Percentiles rank a stretch among this genome's conserved stretches.
Conservation (phyloP, 1,139 yeast genomes). For the Hyphopichia pseudoburtonii region DNA sequence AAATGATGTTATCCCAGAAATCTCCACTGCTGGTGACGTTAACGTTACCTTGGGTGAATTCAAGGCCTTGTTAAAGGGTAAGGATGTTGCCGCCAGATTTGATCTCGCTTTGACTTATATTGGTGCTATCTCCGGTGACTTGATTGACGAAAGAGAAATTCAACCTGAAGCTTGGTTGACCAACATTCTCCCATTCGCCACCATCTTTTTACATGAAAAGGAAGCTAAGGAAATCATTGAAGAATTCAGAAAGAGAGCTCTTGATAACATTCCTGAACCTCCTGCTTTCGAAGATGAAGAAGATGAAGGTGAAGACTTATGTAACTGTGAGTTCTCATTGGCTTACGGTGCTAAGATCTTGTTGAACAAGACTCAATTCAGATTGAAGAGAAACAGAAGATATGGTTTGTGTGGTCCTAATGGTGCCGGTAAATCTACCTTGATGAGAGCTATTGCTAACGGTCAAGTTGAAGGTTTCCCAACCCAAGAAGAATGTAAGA, state of each 20-base stretch:
- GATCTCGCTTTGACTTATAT: conserved; percentile 73
- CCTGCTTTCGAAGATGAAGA: conserved; percentile 98
- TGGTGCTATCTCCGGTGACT: conserved; percentile 97
- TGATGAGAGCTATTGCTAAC: conserved; percentile 99
- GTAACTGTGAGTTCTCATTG: conserved; percentile 99
- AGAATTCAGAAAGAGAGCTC: conserved; percentile 92
- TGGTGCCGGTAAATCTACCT: conserved; percentile 99
- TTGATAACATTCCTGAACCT: conserved; percentile 96
- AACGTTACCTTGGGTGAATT: conserved; percentile 82
- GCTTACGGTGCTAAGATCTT: conserved; percentile 99
- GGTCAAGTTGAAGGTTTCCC: conserved; percentile 99
- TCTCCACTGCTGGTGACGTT: conserved; percentile 97
- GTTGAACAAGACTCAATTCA: conserved; percentile 98
- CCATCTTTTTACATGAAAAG: conserved; percentile 91
- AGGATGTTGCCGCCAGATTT: conserved; percentile 78
- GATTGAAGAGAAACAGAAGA: conserved; percentile 99
- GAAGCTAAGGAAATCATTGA: conserved; percentile 90
- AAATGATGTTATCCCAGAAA: conserved; percentile 89
- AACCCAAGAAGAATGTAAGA: conserved; percentile 95
- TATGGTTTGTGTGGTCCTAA: conserved; percentile 99
- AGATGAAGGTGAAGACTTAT: conserved; percentile 99
- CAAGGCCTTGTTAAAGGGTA: conserved; percentile 65
- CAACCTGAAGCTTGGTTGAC: conserved; percentile 91
- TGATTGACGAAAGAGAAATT: conserved; percentile 96
- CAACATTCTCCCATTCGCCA: conserved; percentile 88